Base-by-base conservation (phyloP, 2,329 filamentous ascomycete genomes). In the Arachnomyces sp. region DNA sequence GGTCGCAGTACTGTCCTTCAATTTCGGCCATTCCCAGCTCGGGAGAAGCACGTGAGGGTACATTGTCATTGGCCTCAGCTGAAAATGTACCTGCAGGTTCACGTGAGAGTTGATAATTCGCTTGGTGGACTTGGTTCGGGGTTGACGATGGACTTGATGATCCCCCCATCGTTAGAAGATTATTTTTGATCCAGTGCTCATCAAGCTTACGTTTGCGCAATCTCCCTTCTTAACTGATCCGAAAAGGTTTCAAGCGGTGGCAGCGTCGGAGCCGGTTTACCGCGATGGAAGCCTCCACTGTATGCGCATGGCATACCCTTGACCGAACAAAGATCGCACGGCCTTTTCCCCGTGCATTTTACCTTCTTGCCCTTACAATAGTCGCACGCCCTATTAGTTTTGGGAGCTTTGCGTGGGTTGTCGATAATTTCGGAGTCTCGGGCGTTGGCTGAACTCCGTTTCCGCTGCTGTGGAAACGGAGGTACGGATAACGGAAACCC, bases 321-420 rank as follows among this genome's bases (percentile, higher is more conserved):
- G 28, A 39, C 43, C 13, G 39, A 36, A 33, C 49, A 52, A 30
- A 42, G 46, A 5, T 43, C 32, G 49, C 71, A 75, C 3, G 72
- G 71, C 52, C 73, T 66, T 52, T 71, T 74, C 45, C 71, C 71
- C 45, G 73, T 69, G 51, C 71, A 74, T 51, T 74, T 73, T 51
- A 74, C 73, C 54, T 75, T 75, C 56, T 74, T 74, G 31, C 58
- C 32, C 15, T 49, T 50, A 34, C 48, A 50, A 8, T 6, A 39
- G 31, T 50, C 48, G 36, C 48, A 49, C 3, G 48, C 48, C 14
- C 48, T 32, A 14, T 42, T 50, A 31, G 47, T 39, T n/a, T 50
- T 50, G 3, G 48, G 46, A 13, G 48, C 48, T 44, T 47, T 49
- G 13, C 48, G 42, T 12, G 44, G 48, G 28, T 47, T 50, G 17